A percentile compares a stretch with the other conserved stretches of the same genome.
Conservation (phyloP, 495 filamentous ascomycete species). For the Neurospora discreta region DNA sequence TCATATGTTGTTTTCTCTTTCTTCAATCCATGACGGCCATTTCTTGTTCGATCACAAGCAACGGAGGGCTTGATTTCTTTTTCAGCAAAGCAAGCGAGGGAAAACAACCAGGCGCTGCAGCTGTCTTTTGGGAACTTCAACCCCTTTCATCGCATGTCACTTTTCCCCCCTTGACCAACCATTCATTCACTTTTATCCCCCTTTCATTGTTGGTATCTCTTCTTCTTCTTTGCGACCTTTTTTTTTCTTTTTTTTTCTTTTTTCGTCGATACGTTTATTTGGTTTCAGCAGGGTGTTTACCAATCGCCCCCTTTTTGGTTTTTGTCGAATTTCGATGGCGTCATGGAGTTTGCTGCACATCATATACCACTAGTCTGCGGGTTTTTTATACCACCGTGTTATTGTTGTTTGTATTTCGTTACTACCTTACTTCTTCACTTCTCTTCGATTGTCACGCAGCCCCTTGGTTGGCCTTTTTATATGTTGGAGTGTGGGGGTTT, state of each 20-base stretch:
- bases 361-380: background rate
- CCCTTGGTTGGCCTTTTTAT: background rate
- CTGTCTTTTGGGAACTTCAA: background rate
- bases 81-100: background rate
- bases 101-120: background rate
- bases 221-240: background rate
- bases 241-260: no score
- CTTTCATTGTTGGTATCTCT: background rate
- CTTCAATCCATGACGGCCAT: background rate
- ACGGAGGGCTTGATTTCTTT: background rate
- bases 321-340: background rate
- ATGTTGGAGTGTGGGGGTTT: background rate
- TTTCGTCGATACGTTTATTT: background rate
- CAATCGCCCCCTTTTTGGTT: background rate
- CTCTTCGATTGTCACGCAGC: background rate
- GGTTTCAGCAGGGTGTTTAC: background rate
- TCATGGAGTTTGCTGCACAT: background rate
- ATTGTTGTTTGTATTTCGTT: background rate
- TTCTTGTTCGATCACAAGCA: background rate
- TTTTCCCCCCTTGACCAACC: background rate
- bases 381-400: background rate
- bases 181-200: background rate
- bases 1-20: background rate
- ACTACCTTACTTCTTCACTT: background rate
- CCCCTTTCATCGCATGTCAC: background rate